Evolutionary conservation across 2,329 filamentous ascomycete genomes (phyloP), one percentile per base, ranked within the genome.

Genomic region (Drechslera avenae): DNA sequence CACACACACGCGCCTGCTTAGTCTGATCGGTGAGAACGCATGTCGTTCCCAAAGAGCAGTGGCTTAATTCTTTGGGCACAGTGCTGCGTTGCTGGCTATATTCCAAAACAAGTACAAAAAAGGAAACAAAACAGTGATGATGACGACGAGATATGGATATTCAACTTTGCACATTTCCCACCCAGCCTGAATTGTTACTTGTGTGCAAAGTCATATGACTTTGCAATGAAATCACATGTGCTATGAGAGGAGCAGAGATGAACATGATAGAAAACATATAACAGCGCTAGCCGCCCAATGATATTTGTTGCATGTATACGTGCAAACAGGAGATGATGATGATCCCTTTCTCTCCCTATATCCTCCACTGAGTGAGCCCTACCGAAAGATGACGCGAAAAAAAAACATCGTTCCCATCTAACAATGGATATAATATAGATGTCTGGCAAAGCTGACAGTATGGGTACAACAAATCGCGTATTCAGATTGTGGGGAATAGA

Each of bases 271-370:
- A 54, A 57, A 57, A 43, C 54, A 46, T 44, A 49, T 54, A 57
- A 42, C 60, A 66, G 55, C 60, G 63, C 63, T 66, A 60, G 54
- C 63, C 63, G 59, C 63, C 63, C 63, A 57, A 62, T 63, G 60
- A 57, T 61, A 23, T 23, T 23, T 23, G 21, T 23, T 23, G 21
- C 21, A 23, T 23, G 21, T 23, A 23, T 23, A 23, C 21, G 21
- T 23, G 21, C 21, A 8, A 23, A 23, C 5, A 7, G 21, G 21
- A 23, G 50, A 51, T 50, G 34, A 46, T 39, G 32, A 48, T 60
- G 51, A 46, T 42, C 9, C 21, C 21, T 23, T 7, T 8, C 21
- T 23, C 21, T 8, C 21, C 21, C 9, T 23, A 7, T 23, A 23
- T 23, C 21, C 21, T 23, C 21, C 21, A 23, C 21, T 7, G 21